Conservation (phyloP, 164 flowering plant species). For the Tinospora cordifolia region DNA sequence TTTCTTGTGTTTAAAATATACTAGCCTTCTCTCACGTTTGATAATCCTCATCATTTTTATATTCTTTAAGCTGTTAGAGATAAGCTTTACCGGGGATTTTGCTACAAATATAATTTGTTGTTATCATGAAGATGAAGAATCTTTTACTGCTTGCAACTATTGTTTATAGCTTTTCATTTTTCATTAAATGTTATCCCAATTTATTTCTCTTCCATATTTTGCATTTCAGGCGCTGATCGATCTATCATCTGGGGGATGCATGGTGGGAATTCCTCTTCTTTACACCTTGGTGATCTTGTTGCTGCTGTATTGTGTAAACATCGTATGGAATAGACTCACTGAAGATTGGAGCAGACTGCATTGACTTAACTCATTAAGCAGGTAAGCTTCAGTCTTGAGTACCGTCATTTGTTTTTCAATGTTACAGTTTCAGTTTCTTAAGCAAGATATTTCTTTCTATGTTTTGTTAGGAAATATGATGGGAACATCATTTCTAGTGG, state of each 20-base stretch:
- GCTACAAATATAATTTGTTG: not conserved
- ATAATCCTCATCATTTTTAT: not conserved
- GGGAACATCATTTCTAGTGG: not conserved
- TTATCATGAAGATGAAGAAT: not conserved
- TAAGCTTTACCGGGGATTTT: not conserved
- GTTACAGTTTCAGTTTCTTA: not conserved
- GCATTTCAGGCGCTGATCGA: conserved; percentile 62
- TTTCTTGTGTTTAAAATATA: not conserved
- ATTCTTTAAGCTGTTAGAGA: not conserved
- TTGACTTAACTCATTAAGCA: not conserved
- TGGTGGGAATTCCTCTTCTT: conserved; percentile 73
- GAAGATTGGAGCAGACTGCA: conserved; percentile 28
- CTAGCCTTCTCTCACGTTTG: not conserved
- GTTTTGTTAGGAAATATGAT: not conserved
- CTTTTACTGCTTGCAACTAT: not conserved
- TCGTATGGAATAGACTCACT: conserved; percentile 57
- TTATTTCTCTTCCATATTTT: not conserved
- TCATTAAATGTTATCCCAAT: not conserved
- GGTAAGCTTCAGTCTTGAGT: not conserved
- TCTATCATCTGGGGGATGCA: conserved; percentile 68
- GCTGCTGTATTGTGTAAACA: conserved; percentile 59
- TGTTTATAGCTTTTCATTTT: not conserved
- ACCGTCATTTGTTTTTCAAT: not conserved
- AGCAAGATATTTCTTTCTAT: too few relatives aligned
- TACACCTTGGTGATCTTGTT: conserved; percentile 49